phyloP scores from a whole-genome alignment of 208 protist species.

The Crithidia sp. region DNA sequence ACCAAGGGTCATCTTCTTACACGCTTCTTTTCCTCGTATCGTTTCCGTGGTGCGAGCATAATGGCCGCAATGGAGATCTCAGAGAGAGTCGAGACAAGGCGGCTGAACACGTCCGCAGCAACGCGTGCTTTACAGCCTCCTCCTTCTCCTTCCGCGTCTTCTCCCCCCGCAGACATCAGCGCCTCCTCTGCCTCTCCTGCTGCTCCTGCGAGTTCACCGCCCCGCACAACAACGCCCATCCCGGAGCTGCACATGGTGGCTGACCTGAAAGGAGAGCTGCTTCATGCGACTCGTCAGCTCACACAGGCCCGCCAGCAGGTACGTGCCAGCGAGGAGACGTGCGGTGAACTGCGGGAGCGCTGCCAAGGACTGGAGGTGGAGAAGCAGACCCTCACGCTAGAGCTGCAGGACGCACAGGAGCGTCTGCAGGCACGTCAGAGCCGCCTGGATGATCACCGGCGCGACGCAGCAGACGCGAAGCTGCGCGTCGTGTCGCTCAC shows the following conservation, averaged over 20 bases:
- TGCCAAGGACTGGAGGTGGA: conserved; percentile 33
- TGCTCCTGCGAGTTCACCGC: no score
- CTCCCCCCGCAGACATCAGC: no score
- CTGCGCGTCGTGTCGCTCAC: conserved; percentile 43
- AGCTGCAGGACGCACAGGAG: conserved; percentile 46
- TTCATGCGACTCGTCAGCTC: conserved; percentile 16
- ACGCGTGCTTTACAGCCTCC: background rate
- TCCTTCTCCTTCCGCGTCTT: background rate
- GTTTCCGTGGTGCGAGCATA: no score
- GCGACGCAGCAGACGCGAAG: conserved; percentile 40
- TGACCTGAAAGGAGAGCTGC: conserved; percentile 22
- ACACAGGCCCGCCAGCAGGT: conserved; percentile 22
- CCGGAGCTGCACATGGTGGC: conserved; percentile 6
- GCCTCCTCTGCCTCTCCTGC: no score
- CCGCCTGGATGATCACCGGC: conserved; percentile 45
- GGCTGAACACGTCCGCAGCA: no score
- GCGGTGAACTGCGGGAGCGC: conserved; percentile 18
- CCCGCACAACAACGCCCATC: no score
- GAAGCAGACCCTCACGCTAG: conserved; percentile 28
- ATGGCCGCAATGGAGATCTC: no score
- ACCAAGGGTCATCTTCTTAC: no score
- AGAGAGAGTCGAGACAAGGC: no score
- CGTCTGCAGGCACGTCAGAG: conserved; percentile 33
- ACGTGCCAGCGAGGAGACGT: conserved; percentile 9
- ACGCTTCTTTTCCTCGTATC: no score